Conservation (phyloP, 352 stramenopile species). For the Phytophthora sojae region DNA sequence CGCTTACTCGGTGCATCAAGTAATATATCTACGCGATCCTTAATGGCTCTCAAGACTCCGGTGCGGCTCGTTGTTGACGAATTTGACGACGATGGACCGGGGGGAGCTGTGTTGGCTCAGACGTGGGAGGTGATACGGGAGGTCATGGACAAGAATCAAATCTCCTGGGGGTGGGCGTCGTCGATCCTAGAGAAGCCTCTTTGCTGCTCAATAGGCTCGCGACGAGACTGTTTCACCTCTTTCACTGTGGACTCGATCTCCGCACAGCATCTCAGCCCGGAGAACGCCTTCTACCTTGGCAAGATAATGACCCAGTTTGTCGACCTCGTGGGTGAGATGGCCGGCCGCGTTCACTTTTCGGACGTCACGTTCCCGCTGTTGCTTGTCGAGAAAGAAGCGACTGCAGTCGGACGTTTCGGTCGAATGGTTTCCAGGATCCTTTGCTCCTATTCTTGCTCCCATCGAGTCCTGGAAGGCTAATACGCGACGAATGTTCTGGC, state of each 20-base stretch:
- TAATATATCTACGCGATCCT: background rate
- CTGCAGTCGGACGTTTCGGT: background rate
- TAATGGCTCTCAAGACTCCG: background rate
- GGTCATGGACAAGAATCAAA: background rate
- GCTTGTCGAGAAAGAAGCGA: background rate
- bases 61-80: background rate
- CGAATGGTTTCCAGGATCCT: background rate
- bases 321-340: background rate
- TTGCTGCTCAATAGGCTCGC: background rate
- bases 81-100: background rate
- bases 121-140: background rate
- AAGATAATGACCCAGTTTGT: background rate
- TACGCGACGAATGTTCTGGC: background rate
- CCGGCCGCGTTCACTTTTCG: background rate
- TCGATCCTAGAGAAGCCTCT: background rate
- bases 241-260: background rate
- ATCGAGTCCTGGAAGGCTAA: background rate
- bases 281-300: background rate
- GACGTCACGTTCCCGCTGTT: background rate
- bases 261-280: background rate
- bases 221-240: background rate
- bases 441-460: background rate
- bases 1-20: background rate
- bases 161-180: background rate
- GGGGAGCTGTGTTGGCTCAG: background rate